These are phyloP conservation scores for Baorangia bicolor DNA, from an alignment of 768 basidiomycete species.

Conservation along the genomic window DNA sequence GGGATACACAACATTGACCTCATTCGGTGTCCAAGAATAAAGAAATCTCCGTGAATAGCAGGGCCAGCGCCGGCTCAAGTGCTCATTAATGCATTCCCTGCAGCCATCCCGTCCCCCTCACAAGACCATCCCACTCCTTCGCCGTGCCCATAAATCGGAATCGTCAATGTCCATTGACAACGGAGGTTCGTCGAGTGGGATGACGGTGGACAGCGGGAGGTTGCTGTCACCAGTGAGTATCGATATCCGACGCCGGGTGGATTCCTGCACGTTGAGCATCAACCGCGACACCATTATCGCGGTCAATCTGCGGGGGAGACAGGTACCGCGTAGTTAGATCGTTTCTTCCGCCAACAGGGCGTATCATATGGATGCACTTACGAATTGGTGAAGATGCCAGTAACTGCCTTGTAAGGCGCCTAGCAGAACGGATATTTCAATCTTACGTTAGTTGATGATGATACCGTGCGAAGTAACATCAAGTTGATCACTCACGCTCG, in stretches of 20 bases:
- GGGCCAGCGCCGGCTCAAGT: not conserved
- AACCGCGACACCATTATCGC: constrained; percentile 17
- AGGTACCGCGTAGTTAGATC: not conserved
- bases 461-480: not conserved
- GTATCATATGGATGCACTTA: not conserved
- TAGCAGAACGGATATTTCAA: not conserved
- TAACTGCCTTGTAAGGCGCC: not conserved
- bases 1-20: no score
- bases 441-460: not conserved
- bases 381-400: not conserved
- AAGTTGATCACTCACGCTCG: constrained; percentile 2
- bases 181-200: not conserved
- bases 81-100: not conserved
- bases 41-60: no score
- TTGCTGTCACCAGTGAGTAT: no score
- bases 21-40: no score
- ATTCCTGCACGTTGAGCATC: constrained; percentile 18
- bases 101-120: not conserved
- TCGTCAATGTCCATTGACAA: no score
- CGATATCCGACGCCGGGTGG: not conserved
- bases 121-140: not conserved
- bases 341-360: not conserved
- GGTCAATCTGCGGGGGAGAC: constrained; percentile 2
- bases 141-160: not conserved
- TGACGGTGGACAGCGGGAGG: not conserved